phyloP scores from a whole-genome alignment of 495 filamentous ascomycete genomes.

The Staphylotrichum tortipilum region DNA sequence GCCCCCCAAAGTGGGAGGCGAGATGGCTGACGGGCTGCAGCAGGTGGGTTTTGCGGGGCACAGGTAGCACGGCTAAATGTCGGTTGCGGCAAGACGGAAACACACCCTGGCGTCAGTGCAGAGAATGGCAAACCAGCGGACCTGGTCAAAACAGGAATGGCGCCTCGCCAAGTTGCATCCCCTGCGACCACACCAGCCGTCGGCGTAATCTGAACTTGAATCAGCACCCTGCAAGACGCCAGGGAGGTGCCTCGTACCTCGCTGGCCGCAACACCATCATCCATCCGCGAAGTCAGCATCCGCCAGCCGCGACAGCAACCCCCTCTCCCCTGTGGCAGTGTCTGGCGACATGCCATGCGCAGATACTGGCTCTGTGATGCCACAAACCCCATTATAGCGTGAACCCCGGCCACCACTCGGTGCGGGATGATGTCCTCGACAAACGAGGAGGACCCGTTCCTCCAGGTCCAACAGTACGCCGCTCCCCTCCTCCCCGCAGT shows the following conservation, averaged over 20 bases:
- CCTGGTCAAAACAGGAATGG: too few species aligned
- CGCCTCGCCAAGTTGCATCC: too few species aligned
- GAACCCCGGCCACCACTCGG: conserved; percentile 5
- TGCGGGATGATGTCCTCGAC: conserved; percentile 60
- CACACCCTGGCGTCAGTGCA: too few species aligned
- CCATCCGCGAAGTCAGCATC: neutral
- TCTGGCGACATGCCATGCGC: conserved; percentile 9
- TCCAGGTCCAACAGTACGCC: conserved; percentile 79
- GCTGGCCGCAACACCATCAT: conserved; percentile 11
- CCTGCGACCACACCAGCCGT: conserved; percentile 3
- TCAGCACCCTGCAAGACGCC: too few species aligned
- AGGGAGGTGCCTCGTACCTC: too few species aligned
- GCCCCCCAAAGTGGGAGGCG: neutral
- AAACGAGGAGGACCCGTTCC: conserved; percentile 77
- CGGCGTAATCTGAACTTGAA: neutral
- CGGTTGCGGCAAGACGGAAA: neutral
- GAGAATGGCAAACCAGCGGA: too few species aligned
- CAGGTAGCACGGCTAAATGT: too few species aligned
- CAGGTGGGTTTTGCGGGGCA: too few species aligned
- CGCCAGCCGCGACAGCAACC: neutral
- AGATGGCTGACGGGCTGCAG: too few species aligned
- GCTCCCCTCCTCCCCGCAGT: too few species aligned
- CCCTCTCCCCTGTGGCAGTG: neutral
- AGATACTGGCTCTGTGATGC: conserved; percentile 1
- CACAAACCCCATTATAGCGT: neutral